Evolutionary conservation across 2,329 filamentous ascomycete species (phyloP), one percentile per base, ranked within the genome.

Genomic region (Knufia fluminis): DNA sequence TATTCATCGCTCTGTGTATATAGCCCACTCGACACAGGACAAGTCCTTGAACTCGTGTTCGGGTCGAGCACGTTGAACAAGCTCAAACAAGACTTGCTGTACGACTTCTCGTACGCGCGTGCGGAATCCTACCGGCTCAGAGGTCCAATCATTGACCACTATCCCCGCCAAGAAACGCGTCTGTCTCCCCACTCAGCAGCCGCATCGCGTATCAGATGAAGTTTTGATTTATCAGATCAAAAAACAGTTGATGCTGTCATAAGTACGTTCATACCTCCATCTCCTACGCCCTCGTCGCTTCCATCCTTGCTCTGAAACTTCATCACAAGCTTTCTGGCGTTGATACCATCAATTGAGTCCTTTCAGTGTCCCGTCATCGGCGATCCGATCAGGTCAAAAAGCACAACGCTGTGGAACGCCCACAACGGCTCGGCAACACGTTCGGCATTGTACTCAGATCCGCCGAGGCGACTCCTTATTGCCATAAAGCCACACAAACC

Each of bases 141-240:
- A 36, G 10, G 16, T 4, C 33, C 33, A 36, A 36, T 36, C 33
- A 36, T 36, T 14, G n/a, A 16, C 33, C 33, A 36, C 33, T 8
- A 36, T 8, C n/a, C n/a, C 6, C 7, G 6, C 16, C 33, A 8
- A 14, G 33, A 36, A 36, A 41, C 19, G 38, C 19, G 38, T 20
- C 38, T 9, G 38, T 17, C 6, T 6, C 6, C n/a, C 38, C 38
- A 41, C 38, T 23, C 19, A n/a, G 38, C 6, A n/a, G 10, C 16
- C 9, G 9, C 38, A 7, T 19, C 9, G 38, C 38, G 38, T 9
- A 41, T 41, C 38, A 12, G 38, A 41, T 41, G 16, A 41, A 41
- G 9, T 41, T 12, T 17, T 8, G 38, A 41, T 41, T 41, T 41
- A 41, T 41, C 38, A 22, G 38, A 41, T 41, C 38, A 19, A 23